Conservation (phyloP, 345 rosid genomes). For the Citrus reticulata region DNA sequence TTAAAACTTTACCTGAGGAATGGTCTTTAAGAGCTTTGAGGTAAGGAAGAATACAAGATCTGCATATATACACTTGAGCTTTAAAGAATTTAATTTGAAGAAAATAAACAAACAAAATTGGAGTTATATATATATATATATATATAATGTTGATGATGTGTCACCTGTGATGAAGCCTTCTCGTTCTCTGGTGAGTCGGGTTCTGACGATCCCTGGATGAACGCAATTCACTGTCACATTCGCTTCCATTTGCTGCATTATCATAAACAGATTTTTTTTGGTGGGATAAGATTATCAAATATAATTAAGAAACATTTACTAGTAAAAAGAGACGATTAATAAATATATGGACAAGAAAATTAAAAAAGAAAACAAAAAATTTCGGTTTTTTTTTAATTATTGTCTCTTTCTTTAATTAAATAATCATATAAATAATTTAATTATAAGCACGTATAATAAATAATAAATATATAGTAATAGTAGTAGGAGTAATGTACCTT, state of each 20-base stretch:
- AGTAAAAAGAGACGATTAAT: not conserved
- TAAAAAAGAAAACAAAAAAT: slow-evolving; percentile 32
- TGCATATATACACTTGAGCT: slow-evolving; percentile 21
- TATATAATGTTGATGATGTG: not conserved
- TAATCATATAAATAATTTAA: too few relatives aligned
- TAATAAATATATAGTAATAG: not conserved
- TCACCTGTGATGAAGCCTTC: slow-evolving; percentile 85
- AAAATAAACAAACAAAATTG: not conserved
- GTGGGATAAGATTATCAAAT: too few relatives aligned
- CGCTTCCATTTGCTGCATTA: slow-evolving; percentile 66
- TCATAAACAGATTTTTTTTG: not conserved
- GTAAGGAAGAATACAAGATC: slow-evolving; percentile 81
- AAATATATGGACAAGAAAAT: not conserved
- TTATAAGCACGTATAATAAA: not conserved
- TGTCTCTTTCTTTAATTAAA: not conserved
- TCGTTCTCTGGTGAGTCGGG: slow-evolving; percentile 88
- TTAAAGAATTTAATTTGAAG: not conserved
- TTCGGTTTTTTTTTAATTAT: slow-evolving; percentile 15
- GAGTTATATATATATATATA: not conserved
- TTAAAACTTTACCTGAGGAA: slow-evolving; percentile 60
- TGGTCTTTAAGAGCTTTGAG: slow-evolving; percentile 80
- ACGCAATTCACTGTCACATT: slow-evolving; percentile 89
- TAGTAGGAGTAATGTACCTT: slow-evolving; percentile 33
- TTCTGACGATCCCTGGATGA: slow-evolving; percentile 91
- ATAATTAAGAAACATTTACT: too few relatives aligned